These are phyloP conservation scores for Kwoniella sp. DNA, from an alignment of 768 basidiomycete species.

Conservation along the genomic window DNA sequence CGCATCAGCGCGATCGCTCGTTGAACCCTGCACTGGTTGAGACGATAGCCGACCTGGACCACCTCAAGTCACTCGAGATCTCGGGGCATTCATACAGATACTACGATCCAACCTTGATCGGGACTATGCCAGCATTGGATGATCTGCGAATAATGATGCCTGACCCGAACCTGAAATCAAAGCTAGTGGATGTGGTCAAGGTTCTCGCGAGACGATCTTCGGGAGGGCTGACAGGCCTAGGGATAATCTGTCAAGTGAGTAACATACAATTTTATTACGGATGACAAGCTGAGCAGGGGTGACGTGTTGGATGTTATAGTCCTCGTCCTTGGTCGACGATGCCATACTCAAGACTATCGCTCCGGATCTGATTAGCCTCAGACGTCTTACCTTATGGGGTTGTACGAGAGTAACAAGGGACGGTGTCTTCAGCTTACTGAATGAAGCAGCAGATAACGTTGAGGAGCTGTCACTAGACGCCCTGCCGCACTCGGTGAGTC, in stretches of 20 bases:
- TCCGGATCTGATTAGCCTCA: slow-evolving; percentile 22
- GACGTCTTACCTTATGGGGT: slow-evolving; percentile 42
- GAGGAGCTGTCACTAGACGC: slow-evolving; percentile 45
- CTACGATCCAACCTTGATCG: slow-evolving; percentile 37
- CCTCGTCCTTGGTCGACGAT: slow-evolving; percentile 45
- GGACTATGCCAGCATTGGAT: slow-evolving; percentile 28
- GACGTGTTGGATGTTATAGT: slow-evolving; percentile 13
- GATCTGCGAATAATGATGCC: slow-evolving; percentile 52
- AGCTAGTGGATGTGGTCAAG: slow-evolving; percentile 21
- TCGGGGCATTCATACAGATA: slow-evolving; percentile 47
- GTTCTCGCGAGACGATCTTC: slow-evolving; percentile 15
- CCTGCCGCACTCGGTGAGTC: slow-evolving; percentile 36
- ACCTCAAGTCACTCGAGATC: slow-evolving; percentile 40
- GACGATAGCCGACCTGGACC: slow-evolving; percentile 23
- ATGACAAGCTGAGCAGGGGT: neutral
- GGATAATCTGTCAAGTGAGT: slow-evolving; percentile 40
- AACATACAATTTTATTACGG: neutral
- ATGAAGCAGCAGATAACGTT: slow-evolving; percentile 27
- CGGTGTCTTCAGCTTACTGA: slow-evolving; percentile 33
- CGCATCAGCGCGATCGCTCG: slow-evolving; percentile 38
- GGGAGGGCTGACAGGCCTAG: slow-evolving; percentile 41
- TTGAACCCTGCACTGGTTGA: slow-evolving; percentile 37
- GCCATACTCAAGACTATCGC: slow-evolving; percentile 33
- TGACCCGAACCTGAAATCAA: slow-evolving; percentile 31
- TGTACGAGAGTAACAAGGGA: slow-evolving; percentile 39